Percentiles rank a stretch among this genome's conserved stretches.
Conservation (phyloP, 768 basidiomycete species). For the Boletus sp. region DNA sequence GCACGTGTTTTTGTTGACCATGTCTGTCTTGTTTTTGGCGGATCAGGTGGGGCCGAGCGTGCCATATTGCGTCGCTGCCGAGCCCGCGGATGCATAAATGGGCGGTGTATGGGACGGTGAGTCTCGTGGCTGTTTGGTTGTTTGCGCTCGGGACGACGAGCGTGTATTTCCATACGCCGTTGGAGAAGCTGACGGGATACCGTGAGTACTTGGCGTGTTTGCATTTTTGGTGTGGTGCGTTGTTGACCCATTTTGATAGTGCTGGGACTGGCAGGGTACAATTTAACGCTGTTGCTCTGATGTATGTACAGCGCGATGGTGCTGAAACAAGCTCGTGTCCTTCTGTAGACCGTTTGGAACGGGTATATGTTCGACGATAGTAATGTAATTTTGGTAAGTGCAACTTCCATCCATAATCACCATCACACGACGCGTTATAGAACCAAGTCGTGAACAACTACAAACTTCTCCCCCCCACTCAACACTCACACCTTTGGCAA, state of each 20-base stretch:
- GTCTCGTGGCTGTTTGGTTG: constrained; percentile 62
- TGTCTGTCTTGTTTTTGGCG: no score
- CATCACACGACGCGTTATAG: no score
- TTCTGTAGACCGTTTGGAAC: neutral
- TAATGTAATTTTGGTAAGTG: no score
- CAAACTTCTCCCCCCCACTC: no score
- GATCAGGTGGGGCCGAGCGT: no score
- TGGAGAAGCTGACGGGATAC: constrained; percentile 85
- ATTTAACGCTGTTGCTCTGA: constrained; percentile 28
- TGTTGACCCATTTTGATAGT: constrained; percentile 26
- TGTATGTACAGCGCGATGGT: neutral
- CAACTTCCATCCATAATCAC: no score
- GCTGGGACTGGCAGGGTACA: constrained; percentile 37
- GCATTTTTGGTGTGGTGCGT: neutral
- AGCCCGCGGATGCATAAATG: constrained; percentile 44
- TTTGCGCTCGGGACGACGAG: constrained; percentile 78
- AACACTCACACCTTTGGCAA: constrained; percentile 5
- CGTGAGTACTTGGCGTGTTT: constrained; percentile 52
- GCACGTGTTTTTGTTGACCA: no score
- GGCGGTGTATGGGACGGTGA: constrained; percentile 46
- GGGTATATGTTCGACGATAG: neutral
- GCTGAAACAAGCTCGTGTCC: neutral
- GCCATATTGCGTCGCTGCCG: no score
- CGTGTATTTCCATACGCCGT: constrained; percentile 86
- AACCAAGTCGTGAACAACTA: no score